Conservation (phyloP, 768 basidiomycete genomes). For the Xerocomus spinulosus region DNA sequence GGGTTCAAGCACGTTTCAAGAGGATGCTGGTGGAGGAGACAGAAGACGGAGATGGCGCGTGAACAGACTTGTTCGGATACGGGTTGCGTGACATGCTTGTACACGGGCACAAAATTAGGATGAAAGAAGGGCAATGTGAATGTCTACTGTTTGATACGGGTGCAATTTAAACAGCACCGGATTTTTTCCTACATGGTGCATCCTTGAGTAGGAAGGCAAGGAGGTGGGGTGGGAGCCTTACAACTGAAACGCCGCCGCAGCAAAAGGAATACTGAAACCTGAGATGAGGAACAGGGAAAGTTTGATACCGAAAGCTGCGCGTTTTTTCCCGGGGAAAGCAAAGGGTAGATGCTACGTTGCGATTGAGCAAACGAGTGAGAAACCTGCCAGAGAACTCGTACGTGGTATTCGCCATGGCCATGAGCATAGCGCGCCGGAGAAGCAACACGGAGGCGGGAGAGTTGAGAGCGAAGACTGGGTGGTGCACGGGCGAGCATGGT, state of each 20-base stretch:
- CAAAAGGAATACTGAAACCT: constrained; percentile 67
- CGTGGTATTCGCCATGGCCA: constrained; percentile 50
- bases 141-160: constrained; percentile 5
- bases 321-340: constrained; percentile 47
- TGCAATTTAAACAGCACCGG: constrained; percentile 24
- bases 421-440: constrained; percentile 42
- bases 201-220: constrained; percentile 1
- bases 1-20: constrained; percentile 35
- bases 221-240: constrained; percentile 33
- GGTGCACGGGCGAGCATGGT: constrained; percentile 45
- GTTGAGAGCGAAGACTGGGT: constrained; percentile 37
- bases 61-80: constrained; percentile 4
- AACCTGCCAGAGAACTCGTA: constrained; percentile 22
- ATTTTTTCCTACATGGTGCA: constrained; percentile 37
- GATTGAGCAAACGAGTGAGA: neutral
- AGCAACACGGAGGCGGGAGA: constrained; percentile 23
- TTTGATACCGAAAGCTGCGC: constrained; percentile 38
- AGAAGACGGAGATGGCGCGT: constrained; percentile 16
- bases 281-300: constrained; percentile 36
- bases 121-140: neutral
- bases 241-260: constrained; percentile 61
- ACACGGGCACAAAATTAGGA: constrained; percentile 1
- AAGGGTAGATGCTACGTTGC: constrained; percentile 51
- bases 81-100: constrained; percentile 3
- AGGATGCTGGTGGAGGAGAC: constrained; percentile 26